These are phyloP conservation scores for Heterococcus sp. DNA, from an alignment of 108 stramenopile species.

Conservation along the genomic window DNA sequence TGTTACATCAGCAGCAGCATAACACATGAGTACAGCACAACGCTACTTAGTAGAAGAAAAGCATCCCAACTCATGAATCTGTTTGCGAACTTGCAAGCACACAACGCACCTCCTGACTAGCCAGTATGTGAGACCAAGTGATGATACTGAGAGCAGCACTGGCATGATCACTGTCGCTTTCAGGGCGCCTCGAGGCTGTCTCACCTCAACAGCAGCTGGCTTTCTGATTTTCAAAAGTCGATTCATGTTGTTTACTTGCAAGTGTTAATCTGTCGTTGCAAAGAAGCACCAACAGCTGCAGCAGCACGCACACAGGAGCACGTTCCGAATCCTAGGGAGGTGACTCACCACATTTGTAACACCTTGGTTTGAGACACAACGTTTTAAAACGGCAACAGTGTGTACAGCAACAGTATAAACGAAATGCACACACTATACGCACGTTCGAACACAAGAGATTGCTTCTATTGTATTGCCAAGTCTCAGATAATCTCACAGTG, in stretches of 20 bases:
- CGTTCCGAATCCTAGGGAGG: too few species aligned
- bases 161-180: neutral
- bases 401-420: too few species aligned
- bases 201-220: neutral
- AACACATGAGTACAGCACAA: neutral
- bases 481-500: too few species aligned
- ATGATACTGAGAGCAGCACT: neutral
- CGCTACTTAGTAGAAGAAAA: neutral
- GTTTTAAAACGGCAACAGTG: too few species aligned
- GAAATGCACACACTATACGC: too few species aligned
- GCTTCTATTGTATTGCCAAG: too few species aligned
- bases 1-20: slow-evolving; percentile 1
- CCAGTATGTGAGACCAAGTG: neutral
- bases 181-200: neutral
- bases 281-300: neutral
- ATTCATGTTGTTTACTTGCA: neutral
- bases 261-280: neutral
- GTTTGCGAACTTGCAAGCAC: too few species aligned
- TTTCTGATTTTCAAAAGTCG: neutral
- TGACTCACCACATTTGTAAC: too few species aligned
- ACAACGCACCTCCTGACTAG: neutral
- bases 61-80: neutral
- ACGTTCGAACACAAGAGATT: too few species aligned
- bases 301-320: too few species aligned
- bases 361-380: too few species aligned